Conservation (phyloP, 805 yeast species). For the Ogataea henricii region DNA sequence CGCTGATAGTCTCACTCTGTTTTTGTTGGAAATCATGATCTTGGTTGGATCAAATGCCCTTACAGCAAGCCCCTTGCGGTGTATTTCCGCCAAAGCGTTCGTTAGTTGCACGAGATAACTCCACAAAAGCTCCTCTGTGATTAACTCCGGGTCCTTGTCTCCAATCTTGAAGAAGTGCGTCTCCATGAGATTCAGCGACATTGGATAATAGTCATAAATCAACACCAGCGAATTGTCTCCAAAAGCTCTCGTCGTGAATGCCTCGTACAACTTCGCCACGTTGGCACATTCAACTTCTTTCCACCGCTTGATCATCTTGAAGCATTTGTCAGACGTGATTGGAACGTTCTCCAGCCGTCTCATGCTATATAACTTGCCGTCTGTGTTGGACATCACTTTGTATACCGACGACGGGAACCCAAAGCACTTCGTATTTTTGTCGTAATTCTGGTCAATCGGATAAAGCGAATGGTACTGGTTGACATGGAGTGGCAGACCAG, state of each 20-base stretch:
- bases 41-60: slow-evolving; percentile 66
- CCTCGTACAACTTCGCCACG: slow-evolving; percentile 70
- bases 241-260: slow-evolving; percentile 85
- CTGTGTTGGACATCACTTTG: slow-evolving; percentile 76
- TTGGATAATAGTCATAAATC: slow-evolving; percentile 84
- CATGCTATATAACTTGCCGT: slow-evolving; percentile 77
- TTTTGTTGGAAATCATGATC: slow-evolving; percentile 70
- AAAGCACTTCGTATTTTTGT: slow-evolving; percentile 42
- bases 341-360: slow-evolving; percentile 69
- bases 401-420: slow-evolving; percentile 64
- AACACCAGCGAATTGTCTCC: slow-evolving; percentile 76
- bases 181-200: slow-evolving; percentile 69
- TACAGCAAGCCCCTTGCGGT: slow-evolving; percentile 62
- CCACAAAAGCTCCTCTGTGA: slow-evolving; percentile 75
- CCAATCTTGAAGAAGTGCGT: slow-evolving; percentile 53
- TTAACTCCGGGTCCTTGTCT: slow-evolving; percentile 44
- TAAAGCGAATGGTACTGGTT: slow-evolving; percentile 81
- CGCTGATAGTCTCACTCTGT: slow-evolving; percentile 69
- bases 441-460: slow-evolving; percentile 64
- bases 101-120: slow-evolving; percentile 71
- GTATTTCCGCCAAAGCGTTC: slow-evolving; percentile 67
- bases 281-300: slow-evolving; percentile 54
- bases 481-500: slow-evolving; percentile 73
- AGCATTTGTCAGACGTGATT: slow-evolving; percentile 55
- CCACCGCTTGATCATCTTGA: slow-evolving; percentile 71